Percentiles rank a stretch among this genome's conserved stretches.
Conservation (phyloP, 306 rosid species). For the Mimosa bimucronata region DNA sequence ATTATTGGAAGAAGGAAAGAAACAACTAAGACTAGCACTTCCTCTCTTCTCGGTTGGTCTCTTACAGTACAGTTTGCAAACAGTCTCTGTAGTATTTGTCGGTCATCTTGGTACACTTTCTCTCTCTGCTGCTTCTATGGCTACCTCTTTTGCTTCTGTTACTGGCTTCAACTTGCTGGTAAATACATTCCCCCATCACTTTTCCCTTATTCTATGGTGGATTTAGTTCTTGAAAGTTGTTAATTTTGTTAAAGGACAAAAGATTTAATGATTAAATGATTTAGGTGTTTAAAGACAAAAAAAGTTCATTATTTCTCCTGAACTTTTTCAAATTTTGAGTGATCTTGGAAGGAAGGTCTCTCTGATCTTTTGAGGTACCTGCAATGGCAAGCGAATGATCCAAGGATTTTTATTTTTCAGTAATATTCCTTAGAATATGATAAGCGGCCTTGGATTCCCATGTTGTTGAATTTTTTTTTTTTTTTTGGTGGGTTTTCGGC, state of each 20-base stretch:
- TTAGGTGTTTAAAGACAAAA: background rate
- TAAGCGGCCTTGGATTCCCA: background rate
- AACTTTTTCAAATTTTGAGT: background rate
- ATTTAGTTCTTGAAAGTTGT: background rate
- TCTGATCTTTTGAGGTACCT: background rate
- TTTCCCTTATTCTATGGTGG: background rate
- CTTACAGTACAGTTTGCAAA: constrained; percentile 40
- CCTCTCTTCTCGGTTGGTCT: constrained; percentile 41
- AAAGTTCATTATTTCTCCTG: background rate
- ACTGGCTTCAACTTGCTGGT: constrained; percentile 51
- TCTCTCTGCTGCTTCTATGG: constrained; percentile 47
- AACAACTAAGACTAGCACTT: constrained; percentile 33
- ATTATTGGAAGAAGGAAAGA: constrained; percentile 38
- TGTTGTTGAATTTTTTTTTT: background rate
- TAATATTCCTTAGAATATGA: background rate
- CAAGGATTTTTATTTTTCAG: background rate
- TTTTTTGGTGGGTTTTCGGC: background rate
- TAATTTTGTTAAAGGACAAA: background rate
- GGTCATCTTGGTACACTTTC: constrained; percentile 42
- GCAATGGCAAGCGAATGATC: background rate
- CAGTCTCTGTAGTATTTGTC: constrained; percentile 35
- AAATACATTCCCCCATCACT: background rate
- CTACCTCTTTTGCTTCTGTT: constrained; percentile 45
- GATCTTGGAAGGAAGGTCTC: background rate
- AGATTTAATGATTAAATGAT: background rate